Conservation (phyloP, 371 early-diverging fungal genomes). For the Mortierella sp. region DNA sequence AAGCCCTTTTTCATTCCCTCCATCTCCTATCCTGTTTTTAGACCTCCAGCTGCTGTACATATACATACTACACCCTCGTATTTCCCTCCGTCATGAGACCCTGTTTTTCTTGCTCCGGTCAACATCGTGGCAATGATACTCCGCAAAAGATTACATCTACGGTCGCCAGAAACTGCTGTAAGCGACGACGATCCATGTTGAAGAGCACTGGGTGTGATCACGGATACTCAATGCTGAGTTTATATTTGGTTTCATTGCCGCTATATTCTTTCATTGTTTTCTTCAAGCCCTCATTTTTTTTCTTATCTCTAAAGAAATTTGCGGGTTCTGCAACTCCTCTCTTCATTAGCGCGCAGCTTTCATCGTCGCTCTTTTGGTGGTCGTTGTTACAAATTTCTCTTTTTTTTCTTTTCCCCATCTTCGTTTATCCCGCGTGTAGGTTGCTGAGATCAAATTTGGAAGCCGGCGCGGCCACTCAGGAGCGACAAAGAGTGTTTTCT, state of each 20-base stretch:
- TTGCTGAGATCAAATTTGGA: slow-evolving; percentile 39
- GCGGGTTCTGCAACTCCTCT: not conserved
- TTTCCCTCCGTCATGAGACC: slow-evolving; percentile 3
- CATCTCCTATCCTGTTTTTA: not conserved
- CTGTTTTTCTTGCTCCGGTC: not conserved
- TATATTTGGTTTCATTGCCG: not conserved
- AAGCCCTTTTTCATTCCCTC: not conserved
- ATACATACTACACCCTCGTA: not conserved
- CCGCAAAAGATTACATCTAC: not conserved
- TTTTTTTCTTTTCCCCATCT: not conserved
- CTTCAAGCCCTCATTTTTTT: too few species aligned
- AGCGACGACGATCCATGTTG: slow-evolving; percentile 1
- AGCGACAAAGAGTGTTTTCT: not conserved
- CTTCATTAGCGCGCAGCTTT: not conserved
- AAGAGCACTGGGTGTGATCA: slow-evolving; percentile 2
- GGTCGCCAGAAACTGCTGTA: not conserved
- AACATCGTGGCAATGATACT: slow-evolving; percentile 1
- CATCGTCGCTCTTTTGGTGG: not conserved
- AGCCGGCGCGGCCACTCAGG: not conserved
- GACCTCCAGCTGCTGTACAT: not conserved
- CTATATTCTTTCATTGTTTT: too few species aligned
- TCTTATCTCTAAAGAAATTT: not conserved
- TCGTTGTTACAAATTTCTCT: not conserved
- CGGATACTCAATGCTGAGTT: slow-evolving; percentile 1
- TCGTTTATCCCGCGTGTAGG: slow-evolving; percentile 26